Conservation (phyloP, 1,284 basidiomycete species). For the Cyathus pygmaeus region DNA sequence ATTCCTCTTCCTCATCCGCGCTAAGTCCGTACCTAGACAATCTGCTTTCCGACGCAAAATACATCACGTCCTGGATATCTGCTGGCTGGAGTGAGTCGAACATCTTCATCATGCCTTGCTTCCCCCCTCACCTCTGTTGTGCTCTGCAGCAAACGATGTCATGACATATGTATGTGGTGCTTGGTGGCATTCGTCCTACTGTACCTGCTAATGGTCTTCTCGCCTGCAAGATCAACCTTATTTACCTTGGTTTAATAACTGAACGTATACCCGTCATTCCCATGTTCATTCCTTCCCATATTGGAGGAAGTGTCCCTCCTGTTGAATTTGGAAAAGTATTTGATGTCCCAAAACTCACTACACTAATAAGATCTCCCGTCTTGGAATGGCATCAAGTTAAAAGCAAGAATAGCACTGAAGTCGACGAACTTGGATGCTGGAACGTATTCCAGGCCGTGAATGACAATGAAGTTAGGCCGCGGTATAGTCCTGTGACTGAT, state of each 20-base stretch:
- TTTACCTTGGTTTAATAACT: conserved; percentile 73
- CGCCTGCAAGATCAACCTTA: conserved; percentile 62
- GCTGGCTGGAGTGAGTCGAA: conserved; percentile 73
- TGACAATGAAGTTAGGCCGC: conserved; percentile 55
- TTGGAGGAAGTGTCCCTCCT: conserved; percentile 56
- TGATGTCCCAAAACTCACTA: conserved; percentile 58
- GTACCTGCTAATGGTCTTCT: not conserved
- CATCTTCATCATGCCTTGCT: not conserved
- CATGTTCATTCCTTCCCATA: conserved; percentile 73
- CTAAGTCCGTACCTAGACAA: conserved; percentile 45
- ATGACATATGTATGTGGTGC: conserved; percentile 63
- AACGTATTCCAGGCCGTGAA: conserved; percentile 67
- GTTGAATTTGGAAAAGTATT: conserved; percentile 64
- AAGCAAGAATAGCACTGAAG: conserved; percentile 44
- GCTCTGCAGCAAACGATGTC: conserved; percentile 69
- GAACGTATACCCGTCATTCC: conserved; percentile 72
- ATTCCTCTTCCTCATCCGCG: too few relatives aligned
- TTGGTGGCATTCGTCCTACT: not conserved
- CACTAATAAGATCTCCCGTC: conserved; percentile 52
- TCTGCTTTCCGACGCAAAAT: conserved; percentile 64
- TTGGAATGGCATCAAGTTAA: conserved; percentile 69
- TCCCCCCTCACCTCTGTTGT: conserved; percentile 6
- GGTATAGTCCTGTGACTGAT: conserved; percentile 56
- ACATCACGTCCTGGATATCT: conserved; percentile 74
- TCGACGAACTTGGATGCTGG: conserved; percentile 79